These are phyloP conservation scores for Myriosclerotinia scirpicola DNA, from an alignment of 2,329 filamentous ascomycete species.

Conservation along the genomic window DNA sequence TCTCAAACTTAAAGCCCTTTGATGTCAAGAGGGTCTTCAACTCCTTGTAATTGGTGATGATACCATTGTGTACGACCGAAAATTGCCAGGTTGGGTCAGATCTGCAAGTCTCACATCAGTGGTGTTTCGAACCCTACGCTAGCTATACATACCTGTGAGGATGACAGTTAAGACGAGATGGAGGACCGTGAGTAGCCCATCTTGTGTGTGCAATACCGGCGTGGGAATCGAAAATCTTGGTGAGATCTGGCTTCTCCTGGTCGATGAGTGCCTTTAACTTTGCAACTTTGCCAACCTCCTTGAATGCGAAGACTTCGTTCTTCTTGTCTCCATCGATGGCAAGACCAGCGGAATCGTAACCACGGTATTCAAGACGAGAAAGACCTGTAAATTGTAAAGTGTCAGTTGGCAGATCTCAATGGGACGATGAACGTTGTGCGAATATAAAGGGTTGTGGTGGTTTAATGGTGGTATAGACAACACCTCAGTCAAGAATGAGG, in stretches of 20 bases:
- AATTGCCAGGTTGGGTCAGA: slow-evolving; percentile 97
- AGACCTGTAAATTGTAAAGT: slow-evolving; percentile 48
- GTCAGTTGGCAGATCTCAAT: slow-evolving; percentile 7
- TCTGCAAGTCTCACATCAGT: slow-evolving; percentile 48
- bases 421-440: neutral
- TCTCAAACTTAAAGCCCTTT: slow-evolving; percentile 99
- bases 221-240: slow-evolving; percentile 96
- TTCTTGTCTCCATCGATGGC: slow-evolving; percentile 98
- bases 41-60: slow-evolving; percentile 99
- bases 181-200: slow-evolving; percentile 96
- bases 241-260: slow-evolving; percentile 76
- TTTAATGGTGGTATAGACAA: neutral
- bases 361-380: slow-evolving; percentile 94
- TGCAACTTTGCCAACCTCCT: slow-evolving; percentile 98
- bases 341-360: slow-evolving; percentile 95
- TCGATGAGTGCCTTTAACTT: slow-evolving; percentile 94
- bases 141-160: slow-evolving; percentile 75
- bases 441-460: neutral
- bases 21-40: slow-evolving; percentile 85
- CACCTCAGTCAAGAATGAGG: slow-evolving; percentile 19
- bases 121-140: neutral
- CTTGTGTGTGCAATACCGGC: slow-evolving; percentile 98
- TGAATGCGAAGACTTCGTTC: slow-evolving; percentile 95
- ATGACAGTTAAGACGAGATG: slow-evolving; percentile 95
- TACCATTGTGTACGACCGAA: slow-evolving; percentile 96